phyloP scores from a whole-genome alignment of 23 red algal genomes.

The Gracilaria caudata region DNA sequence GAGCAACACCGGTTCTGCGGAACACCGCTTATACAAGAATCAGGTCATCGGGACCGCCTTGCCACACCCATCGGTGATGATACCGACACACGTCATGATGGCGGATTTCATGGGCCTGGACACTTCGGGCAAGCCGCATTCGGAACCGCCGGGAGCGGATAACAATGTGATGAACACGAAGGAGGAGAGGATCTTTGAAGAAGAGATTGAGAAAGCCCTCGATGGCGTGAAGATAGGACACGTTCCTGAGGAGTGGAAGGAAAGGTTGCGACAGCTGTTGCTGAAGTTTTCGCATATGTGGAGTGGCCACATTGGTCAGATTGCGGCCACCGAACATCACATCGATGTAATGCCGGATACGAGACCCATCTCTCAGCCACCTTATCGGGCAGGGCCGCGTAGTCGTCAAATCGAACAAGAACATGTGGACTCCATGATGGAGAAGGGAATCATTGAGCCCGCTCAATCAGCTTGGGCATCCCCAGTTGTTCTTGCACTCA shows the following conservation, averaged over 20 bases:
- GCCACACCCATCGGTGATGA: not conserved
- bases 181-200: not conserved
- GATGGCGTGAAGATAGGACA: slow-evolving; percentile 14
- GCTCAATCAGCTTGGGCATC: slow-evolving; percentile 5
- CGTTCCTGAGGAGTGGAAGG: not conserved
- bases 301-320: slow-evolving; percentile 24
- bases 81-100: not conserved
- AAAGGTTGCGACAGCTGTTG: slow-evolving; percentile 12
- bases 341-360: slow-evolving; percentile 1
- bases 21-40: not conserved
- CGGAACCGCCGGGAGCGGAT: not conserved
- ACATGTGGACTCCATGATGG: slow-evolving; percentile 18
- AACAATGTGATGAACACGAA: not conserved
- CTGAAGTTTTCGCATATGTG: slow-evolving; percentile 23
- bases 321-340: slow-evolving; percentile 34
- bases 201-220: not conserved
- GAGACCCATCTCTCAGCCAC: no score
- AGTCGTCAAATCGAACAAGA: not conserved
- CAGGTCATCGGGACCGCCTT: slow-evolving; percentile 14
- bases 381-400: not conserved
- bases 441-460: slow-evolving; percentile 5
- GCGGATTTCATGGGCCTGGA: not conserved
- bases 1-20: not conserved
- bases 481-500: slow-evolving; percentile 17
- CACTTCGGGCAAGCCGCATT: not conserved